Evolutionary conservation across 805 yeast genomes (phyloP).

Genomic region (Kregervanrija delftensis): DNA sequence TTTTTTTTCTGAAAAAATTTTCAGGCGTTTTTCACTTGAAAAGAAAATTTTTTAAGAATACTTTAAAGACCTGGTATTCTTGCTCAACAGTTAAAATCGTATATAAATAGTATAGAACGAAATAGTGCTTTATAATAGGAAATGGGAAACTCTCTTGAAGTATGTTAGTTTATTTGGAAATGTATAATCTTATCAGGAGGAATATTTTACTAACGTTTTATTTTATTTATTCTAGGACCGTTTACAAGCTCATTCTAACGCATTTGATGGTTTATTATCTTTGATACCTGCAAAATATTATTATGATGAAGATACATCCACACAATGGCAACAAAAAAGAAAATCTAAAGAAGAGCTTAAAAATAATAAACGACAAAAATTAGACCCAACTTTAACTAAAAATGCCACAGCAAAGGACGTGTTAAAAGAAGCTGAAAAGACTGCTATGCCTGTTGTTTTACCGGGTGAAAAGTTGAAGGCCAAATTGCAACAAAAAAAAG

Average conservation of each 20-base stretch:
- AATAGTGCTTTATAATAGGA: neutral
- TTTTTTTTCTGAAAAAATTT: neutral
- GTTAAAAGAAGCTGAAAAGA: conserved; percentile 44
- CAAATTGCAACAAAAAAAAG: conserved; percentile 14
- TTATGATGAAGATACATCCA: conserved; percentile 82
- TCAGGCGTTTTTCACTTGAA: neutral
- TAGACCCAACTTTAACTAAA: conserved; percentile 57
- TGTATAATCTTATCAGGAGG: neutral
- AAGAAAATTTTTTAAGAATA: neutral
- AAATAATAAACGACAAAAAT: conserved; percentile 58
- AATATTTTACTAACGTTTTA: conserved; percentile 1
- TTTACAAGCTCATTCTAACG: conserved; percentile 66
- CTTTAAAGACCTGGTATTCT: too few relatives aligned
- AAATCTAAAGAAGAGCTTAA: conserved; percentile 58
- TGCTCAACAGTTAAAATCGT: too few relatives aligned
- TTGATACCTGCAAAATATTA: conserved; percentile 92
- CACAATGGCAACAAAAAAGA: conserved; percentile 87
- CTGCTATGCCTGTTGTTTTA: conserved; percentile 44
- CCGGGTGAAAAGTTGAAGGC: conserved; percentile 20
- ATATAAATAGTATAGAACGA: too few relatives aligned
- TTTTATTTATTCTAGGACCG: conserved; percentile 44
- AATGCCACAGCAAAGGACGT: conserved; percentile 54
- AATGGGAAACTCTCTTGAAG: conserved; percentile 57
- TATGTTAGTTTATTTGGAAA: conserved; percentile 28
- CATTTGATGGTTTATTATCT: conserved; percentile 84